Base-by-base conservation (phyloP, 306 rosid species). In the Fagus crenata region DNA sequence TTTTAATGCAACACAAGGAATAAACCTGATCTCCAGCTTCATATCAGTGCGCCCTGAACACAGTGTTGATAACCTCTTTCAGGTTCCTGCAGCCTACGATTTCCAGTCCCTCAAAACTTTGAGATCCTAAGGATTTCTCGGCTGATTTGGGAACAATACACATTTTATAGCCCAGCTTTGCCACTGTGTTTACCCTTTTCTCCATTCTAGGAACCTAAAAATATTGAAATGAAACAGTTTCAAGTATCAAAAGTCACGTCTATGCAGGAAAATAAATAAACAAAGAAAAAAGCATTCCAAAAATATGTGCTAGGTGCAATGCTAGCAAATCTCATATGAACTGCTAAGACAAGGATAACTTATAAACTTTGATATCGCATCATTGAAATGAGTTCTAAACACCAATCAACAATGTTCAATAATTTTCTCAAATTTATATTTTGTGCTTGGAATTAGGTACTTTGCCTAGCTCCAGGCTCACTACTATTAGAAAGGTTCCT, bases 161-260 rank as follows among this genome's bases (percentile, higher is more conserved):
- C 49, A 58, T 84, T 72, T 73, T 87, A 85, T 90, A 92, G 43
- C 98, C 98, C 81, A 92, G 77, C 88, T 95, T 90, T 0, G 90
- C 92, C 79, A 90, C 64, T 2, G 92, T 87, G 67, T 86, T 63
- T 28, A 92, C 77, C 83, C 97, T 89, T 89, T 85, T 95, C 39
- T 95, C 98, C 86, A 90, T 88, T 78, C 90, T 82, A 76, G 93
- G 83, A 54, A 92, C 98, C 98, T 93, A 85, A 42, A 22, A 53
- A 8, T 76, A 28, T 39, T 17, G 53, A 15, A 31, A 32, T 35
- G 49, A 59, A 56, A 33, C 4, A 13, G 68, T 61, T 61, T 5
- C 5, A 13, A 61, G 40, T 33, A 7, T 56, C 13, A 56, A 3
- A 56, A 56, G 28, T 56, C 12, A 33, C 5, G 3, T 22, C 12